A percentile compares a stretch with the other conserved stretches of the same genome.
phyloP scores from a whole-genome alignment of 768 basidiomycete genomes.

The Termitomyces sp. region DNA sequence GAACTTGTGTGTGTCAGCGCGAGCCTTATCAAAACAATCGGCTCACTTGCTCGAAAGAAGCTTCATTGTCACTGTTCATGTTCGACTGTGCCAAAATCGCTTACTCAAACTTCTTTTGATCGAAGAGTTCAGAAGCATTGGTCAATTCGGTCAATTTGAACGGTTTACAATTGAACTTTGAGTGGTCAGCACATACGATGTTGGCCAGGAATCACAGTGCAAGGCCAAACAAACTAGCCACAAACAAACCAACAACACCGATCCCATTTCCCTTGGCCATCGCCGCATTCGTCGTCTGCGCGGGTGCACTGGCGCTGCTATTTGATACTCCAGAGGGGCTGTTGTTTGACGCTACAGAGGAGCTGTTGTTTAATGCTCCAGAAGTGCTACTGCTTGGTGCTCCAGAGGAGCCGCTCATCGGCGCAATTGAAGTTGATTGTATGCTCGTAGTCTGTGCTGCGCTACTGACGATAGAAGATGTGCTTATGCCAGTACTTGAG shows the following conservation, averaged over 20 bases:
- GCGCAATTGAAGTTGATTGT: not conserved
- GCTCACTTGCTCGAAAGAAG: too few species aligned
- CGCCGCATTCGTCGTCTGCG: not conserved
- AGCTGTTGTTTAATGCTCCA: not conserved
- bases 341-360: not conserved
- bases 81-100: too few species aligned
- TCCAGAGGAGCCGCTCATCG: not conserved
- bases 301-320: not conserved
- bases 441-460: not conserved
- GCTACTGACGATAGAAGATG: not conserved
- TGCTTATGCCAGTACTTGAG: not conserved
- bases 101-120: too few species aligned
- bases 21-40: too few species aligned
- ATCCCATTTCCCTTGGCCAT: not conserved
- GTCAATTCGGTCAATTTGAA: not conserved
- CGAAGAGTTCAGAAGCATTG: too few species aligned
- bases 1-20: too few species aligned
- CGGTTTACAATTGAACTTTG: not conserved
- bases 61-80: too few species aligned
- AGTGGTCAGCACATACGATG: not conserved
- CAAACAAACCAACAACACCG: not conserved
- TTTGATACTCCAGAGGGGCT: not conserved
- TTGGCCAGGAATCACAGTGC: not conserved
- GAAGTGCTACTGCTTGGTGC: too few species aligned
- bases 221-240: constrained; percentile 4